Conservation (phyloP, 2,329 filamentous ascomycete species). For the Aspergillus quadrilineatus region DNA sequence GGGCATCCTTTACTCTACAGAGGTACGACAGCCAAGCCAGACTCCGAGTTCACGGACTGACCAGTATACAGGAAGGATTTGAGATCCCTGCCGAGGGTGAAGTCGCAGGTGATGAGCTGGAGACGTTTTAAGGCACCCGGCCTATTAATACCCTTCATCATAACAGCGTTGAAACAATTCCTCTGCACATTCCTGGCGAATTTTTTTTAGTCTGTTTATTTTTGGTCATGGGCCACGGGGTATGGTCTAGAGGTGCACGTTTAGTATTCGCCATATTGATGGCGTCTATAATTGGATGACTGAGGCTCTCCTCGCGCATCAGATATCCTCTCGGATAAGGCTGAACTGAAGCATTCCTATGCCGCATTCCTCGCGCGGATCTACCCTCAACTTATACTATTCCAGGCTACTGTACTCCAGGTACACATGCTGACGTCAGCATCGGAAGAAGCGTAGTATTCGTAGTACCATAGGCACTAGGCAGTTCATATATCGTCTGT, state of each 20-base stretch:
- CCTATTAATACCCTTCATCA: constrained; percentile 30
- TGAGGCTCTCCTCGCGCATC: background rate
- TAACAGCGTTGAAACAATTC: constrained; percentile 22
- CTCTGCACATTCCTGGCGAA: constrained; percentile 6
- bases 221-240: constrained; percentile 1
- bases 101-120: constrained; percentile 29
- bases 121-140: constrained; percentile 30
- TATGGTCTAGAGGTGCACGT: background rate
- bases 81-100: constrained; percentile 34
- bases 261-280: background rate
- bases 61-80: constrained; percentile 29
- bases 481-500: background rate
- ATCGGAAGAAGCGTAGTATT: background rate
- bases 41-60: constrained; percentile 5
- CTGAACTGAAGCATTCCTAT: background rate
- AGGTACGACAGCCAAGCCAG: constrained; percentile 51
- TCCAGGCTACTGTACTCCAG: background rate
- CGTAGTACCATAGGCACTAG: background rate
- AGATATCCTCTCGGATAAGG: background rate
- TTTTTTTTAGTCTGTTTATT: constrained; percentile 3
- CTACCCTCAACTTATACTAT: background rate
- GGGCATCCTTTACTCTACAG: constrained; percentile 93
- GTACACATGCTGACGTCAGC: background rate
- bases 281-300: constrained; percentile 5
- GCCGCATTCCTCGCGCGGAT: background rate